Percentiles rank a stretch among this genome's conserved stretches.
These are phyloP conservation scores for Boletus bicolor DNA, from an alignment of 768 basidiomycete species.

Conservation along the genomic window DNA sequence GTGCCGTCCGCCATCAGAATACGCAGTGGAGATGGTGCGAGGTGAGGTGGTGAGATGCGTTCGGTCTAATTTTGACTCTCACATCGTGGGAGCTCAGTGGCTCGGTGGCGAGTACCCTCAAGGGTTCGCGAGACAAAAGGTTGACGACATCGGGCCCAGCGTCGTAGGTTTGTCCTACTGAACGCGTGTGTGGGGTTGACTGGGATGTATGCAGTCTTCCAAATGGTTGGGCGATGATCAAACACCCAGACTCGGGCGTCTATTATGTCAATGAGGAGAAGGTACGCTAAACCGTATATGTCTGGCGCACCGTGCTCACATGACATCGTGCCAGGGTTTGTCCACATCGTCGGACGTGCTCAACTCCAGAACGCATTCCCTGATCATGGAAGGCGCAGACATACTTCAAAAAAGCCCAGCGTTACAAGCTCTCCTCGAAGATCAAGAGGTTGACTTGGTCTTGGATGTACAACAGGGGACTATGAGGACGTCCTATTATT, in stretches of 20 bases:
- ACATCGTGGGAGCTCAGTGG: background rate
- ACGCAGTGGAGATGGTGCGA: background rate
- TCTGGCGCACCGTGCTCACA: background rate
- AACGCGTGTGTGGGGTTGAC: background rate
- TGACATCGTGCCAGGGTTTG: slow-evolving; percentile 2
- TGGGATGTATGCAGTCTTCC: slow-evolving; percentile 7
- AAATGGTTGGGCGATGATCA: slow-evolving; percentile 27
- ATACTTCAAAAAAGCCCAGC: slow-evolving; percentile 3
- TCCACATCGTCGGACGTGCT: slow-evolving; percentile 13
- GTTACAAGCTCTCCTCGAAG: slow-evolving; percentile 5
- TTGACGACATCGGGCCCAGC: background rate
- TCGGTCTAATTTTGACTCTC: background rate
- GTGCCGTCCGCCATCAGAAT: slow-evolving; percentile 17
- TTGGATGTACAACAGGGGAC: slow-evolving; percentile 9
- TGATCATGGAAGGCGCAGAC: slow-evolving; percentile 13
- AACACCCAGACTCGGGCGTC: slow-evolving; percentile 33
- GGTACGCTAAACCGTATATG: slow-evolving; percentile 18
- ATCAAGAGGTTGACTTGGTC: slow-evolving; percentile 17
- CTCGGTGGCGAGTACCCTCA: slow-evolving; percentile 18
- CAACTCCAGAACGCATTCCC: background rate
- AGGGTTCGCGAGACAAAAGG: slow-evolving; percentile 7
- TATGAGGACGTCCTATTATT: slow-evolving; percentile 22
- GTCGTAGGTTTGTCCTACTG: slow-evolving; percentile 9
- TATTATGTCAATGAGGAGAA: slow-evolving; percentile 32
- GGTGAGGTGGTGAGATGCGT: slow-evolving; percentile 5